Evolutionary conservation across 2,329 filamentous ascomycete genomes (phyloP).

Genomic region (Aspergillus latus): DNA sequence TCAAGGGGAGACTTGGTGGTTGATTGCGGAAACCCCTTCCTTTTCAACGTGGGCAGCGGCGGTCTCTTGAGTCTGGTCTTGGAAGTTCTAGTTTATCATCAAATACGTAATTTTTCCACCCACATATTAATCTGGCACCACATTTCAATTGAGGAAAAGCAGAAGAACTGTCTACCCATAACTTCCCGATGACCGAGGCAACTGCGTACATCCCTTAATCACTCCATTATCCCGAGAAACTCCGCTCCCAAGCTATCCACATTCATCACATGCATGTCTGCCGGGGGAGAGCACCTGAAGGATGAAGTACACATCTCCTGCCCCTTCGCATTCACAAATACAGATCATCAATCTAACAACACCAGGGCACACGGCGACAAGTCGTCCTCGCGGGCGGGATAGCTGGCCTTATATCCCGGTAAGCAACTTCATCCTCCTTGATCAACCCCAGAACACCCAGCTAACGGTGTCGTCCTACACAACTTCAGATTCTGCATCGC

Average conservation of each 20-base stretch:
- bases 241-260: conserved; percentile 1
- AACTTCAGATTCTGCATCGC: conserved; percentile 77
- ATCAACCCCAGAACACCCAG: background rate
- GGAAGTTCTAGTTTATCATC: no score
- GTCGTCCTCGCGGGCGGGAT: conserved; percentile 65
- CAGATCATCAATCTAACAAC: background rate
- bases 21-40: background rate
- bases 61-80: no score
- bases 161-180: no score
- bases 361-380: conserved; percentile 64
- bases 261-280: conserved; percentile 60
- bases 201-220: background rate
- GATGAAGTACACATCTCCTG: conserved; percentile 57
- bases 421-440: conserved; percentile 23
- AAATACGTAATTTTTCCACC: no score
- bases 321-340: background rate
- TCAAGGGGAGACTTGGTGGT: background rate
- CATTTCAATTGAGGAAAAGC: no score
- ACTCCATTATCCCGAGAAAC: background rate
- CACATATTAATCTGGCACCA: no score
- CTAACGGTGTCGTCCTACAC: background rate
- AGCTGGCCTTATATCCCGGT: conserved; percentile 87
- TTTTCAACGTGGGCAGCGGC: background rate
- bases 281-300: conserved; percentile 62
- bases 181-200: conserved; percentile 2